phyloP scores from a whole-genome alignment of 148 eudicot species.

The Euryodendron excelsum region DNA sequence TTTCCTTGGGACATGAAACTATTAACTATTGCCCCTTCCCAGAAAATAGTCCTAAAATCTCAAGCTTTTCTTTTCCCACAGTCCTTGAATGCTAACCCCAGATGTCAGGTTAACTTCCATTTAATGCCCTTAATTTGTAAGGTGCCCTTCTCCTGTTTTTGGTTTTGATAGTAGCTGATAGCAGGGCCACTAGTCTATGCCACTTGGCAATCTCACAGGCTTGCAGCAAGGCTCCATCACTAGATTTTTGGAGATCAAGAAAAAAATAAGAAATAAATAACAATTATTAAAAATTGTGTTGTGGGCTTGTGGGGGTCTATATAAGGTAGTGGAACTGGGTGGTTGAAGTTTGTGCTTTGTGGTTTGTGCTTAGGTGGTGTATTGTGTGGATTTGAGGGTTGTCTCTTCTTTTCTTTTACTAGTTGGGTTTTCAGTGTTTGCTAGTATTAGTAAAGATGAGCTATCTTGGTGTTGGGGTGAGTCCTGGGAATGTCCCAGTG shows the following conservation, averaged over 20 bases:
- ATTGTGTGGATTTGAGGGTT: not conserved
- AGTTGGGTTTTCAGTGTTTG: not conserved
- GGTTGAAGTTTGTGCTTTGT: slow-evolving; percentile 12
- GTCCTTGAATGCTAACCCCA: slow-evolving; percentile 19
- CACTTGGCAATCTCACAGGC: slow-evolving; percentile 16
- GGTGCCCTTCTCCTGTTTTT: too few species aligned
- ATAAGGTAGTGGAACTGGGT: slow-evolving; percentile 23
- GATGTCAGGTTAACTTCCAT: slow-evolving; percentile 19
- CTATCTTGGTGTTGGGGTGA: slow-evolving; percentile 56
- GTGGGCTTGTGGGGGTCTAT: slow-evolving; percentile 17
- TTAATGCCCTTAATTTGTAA: slow-evolving; percentile 14
- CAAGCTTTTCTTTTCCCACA: slow-evolving; percentile 2
- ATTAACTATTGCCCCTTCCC: slow-evolving; percentile 18
- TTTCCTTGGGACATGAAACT: slow-evolving; percentile 19
- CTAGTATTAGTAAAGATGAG: slow-evolving; percentile 31
- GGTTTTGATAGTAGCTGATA: too few species aligned
- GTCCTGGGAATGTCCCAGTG: slow-evolving; percentile 74
- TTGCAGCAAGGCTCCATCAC: slow-evolving; percentile 1
- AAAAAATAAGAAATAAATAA: not conserved
- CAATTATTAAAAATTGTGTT: not conserved
- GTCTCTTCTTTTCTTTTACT: not conserved
- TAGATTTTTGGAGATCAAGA: not conserved
- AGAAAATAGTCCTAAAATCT: slow-evolving; percentile 16
- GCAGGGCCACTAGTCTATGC: not conserved
- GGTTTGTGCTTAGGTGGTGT: not conserved